Evolutionary conservation across 257 asterid genomes (phyloP).

Genomic region (Ocimum tenuiflorum): DNA sequence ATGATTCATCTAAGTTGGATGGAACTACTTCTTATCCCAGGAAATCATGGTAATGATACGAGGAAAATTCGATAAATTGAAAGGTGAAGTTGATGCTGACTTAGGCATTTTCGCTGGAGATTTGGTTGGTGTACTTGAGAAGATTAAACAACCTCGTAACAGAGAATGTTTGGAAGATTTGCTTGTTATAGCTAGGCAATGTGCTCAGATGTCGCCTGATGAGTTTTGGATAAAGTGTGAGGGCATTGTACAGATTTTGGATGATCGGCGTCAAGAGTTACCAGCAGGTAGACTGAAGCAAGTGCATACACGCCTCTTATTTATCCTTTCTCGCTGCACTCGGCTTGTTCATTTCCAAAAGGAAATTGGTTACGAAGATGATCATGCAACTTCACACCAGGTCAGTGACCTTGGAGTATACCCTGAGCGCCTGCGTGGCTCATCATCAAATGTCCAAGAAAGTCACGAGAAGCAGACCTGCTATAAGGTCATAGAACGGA

Average conservation of each 20-base stretch:
- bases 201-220: constrained; percentile 69
- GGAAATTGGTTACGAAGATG: constrained; percentile 88
- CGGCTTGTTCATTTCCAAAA: constrained; percentile 88
- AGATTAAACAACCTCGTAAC: constrained; percentile 52
- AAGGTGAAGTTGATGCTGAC: constrained; percentile 80
- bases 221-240: constrained; percentile 91
- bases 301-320: constrained; percentile 78
- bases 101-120: constrained; percentile 88
- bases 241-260: constrained; percentile 80
- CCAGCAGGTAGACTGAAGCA: constrained; percentile 70
- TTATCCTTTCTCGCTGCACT: constrained; percentile 89
- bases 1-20: constrained; percentile 9
- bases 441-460: constrained; percentile 25
- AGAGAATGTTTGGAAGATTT: constrained; percentile 74
- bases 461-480: constrained; percentile 21
- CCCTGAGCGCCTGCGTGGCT: constrained; percentile 44
- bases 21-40: constrained; percentile 34
- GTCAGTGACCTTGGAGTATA: constrained; percentile 80
- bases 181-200: constrained; percentile 72
- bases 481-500: constrained; percentile 36
- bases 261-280: constrained; percentile 91
- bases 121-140: constrained; percentile 70
- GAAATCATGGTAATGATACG: constrained; percentile 71
- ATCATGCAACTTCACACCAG: constrained; percentile 59
- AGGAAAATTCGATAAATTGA: constrained; percentile 68